These are phyloP conservation scores for Immersiella caudata DNA, from an alignment of 495 filamentous ascomycete genomes.

Conservation along the genomic window DNA sequence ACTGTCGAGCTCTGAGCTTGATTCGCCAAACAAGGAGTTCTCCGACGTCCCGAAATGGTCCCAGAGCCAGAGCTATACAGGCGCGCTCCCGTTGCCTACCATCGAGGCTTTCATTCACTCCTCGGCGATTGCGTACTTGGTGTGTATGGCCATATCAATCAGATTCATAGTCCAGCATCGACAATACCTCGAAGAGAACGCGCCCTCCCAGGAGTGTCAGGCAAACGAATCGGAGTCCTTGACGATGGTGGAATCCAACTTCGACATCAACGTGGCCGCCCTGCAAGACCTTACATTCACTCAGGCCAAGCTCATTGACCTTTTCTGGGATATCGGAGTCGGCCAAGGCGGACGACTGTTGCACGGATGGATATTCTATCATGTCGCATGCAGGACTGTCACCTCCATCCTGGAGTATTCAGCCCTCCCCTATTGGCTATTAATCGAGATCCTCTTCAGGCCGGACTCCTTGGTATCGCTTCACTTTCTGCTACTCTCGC, in stretches of 20 bases:
- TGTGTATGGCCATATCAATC: not conserved
- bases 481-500: not conserved
- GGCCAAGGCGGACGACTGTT: conserved; percentile 17
- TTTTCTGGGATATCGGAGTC: conserved; percentile 16
- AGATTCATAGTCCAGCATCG: not conserved
- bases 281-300: conserved; percentile 2
- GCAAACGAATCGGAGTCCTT: not conserved
- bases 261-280: conserved; percentile 5
- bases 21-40: too few relatives aligned
- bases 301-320: conserved; percentile 18
- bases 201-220: not conserved
- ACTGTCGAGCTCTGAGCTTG: too few relatives aligned
- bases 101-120: not conserved
- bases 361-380: conserved; percentile 20
- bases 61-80: too few relatives aligned
- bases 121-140: not conserved
- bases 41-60: too few relatives aligned
- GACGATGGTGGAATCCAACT: not conserved
- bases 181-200: not conserved
- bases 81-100: too few relatives aligned
- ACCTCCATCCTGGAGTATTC: conserved; percentile 19
- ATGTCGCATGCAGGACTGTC: conserved; percentile 7
- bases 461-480: conserved; percentile 5
- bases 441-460: not conserved
- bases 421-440: not conserved